Evolutionary conservation across 2,329 filamentous ascomycete genomes (phyloP).

Genomic region (Aureobasidium lini): DNA sequence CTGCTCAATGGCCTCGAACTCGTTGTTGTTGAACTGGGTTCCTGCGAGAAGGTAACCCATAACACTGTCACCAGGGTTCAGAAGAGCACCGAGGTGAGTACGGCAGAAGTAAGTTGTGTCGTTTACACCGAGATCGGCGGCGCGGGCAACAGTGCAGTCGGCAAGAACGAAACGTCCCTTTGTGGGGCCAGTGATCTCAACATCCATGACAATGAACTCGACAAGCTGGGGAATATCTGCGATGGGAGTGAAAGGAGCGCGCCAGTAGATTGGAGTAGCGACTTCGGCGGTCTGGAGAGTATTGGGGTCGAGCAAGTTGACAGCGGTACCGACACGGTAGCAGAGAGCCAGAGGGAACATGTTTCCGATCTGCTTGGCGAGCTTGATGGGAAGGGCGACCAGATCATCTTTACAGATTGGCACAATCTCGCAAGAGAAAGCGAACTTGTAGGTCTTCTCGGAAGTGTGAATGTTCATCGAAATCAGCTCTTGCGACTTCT

Average conservation of each 20-base stretch:
- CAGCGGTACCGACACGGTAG: constrained; percentile 76
- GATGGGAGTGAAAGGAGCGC: constrained; percentile 74
- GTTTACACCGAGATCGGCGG: constrained; percentile 78
- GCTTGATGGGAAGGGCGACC: constrained; percentile 81
- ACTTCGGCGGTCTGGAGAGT: constrained; percentile 89
- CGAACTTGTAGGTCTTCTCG: constrained; percentile 89
- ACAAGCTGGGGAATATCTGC: constrained; percentile 78
- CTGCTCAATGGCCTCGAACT: constrained; percentile 75
- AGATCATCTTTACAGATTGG: constrained; percentile 97
- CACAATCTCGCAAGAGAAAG: constrained; percentile 79
- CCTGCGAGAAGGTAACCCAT: constrained; percentile 90
- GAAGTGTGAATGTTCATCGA: constrained; percentile 88
- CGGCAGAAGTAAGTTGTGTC: constrained; percentile 82
- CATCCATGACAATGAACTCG: constrained; percentile 93
- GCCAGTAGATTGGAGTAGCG: constrained; percentile 78
- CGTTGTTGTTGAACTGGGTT: constrained; percentile 84
- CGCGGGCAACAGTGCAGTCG: constrained; percentile 80
- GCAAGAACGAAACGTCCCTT: constrained; percentile 79
- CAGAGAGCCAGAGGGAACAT: constrained; percentile 82
- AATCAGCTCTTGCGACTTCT: constrained; percentile 88
- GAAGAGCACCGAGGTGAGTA: constrained; percentile 78
- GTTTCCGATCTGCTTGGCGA: constrained; percentile 82
- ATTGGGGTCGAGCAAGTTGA: constrained; percentile 83
- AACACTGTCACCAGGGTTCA: constrained; percentile 84
- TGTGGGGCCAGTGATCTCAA: constrained; percentile 61